Evolutionary conservation across 2,329 filamentous ascomycete genomes (phyloP), one percentile per base, ranked within the genome.

Genomic region (Acrocalymma vagum): DNA sequence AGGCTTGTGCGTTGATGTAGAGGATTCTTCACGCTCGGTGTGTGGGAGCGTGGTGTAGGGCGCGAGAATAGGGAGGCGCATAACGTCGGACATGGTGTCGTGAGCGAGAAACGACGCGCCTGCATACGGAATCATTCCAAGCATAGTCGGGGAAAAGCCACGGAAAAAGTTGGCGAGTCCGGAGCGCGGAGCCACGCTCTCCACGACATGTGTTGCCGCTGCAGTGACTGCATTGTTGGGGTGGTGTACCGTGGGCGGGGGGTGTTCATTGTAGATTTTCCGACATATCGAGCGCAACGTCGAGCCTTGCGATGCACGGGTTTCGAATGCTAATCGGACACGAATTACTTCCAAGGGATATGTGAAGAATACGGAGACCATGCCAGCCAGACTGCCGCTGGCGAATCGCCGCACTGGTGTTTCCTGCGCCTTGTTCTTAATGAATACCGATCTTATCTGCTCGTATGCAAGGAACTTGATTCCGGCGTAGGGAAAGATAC

Each of bases 391-490:
- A 43, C 85, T 85, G 30, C 90, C 90, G 43, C 85, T 86, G 16
- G 88, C 59, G 32, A 94, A 81, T 9, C 94, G 83, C 33, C 94
- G 83, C 18, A 87, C 69, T 1, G 87, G 81, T 0, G 93, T 97
- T 68, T 99, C 94, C 42, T 95, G 80, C 5, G 85, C 76, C 35
- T 78, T 82, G 24, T 73, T 76, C 2, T 81, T 82, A 47, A 99
- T 97, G 21, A 97, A 64, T 10, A 85, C 62, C 9, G 87, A 83
- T 45, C 94, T 88, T 52, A 96, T 90, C 71, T 99, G 94, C 70
- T 99, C 94, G 74, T 99, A 99, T 29, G 93, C 92, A 27, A 99
- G 82, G 64, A 99, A 99, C 65, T 99, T 99, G 72, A 97, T 96
- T 29, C 89, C 93, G 11, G 93, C 94, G 69, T 99, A 99, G 5